Evolutionary conservation across 148 eudicot genomes (phyloP), one percentile per base, ranked within the genome.

Genomic region (Amaranthus palmeri): DNA sequence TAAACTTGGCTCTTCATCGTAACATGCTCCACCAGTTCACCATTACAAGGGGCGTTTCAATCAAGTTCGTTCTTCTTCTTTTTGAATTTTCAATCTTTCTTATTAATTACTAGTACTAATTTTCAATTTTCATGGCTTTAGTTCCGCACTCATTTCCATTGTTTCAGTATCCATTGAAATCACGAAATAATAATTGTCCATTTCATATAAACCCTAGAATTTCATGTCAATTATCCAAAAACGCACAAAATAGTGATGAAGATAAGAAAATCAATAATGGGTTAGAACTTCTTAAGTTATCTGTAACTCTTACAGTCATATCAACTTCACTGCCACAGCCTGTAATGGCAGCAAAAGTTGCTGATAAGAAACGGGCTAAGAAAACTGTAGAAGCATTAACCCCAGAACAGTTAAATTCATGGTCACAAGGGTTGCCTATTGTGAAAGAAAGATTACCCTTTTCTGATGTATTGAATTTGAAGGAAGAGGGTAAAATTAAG

Each of bases 381-480:
- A 90, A 81, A 76, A 52, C 66, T 49, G 41, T 25, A 3, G 92
- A 88, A 52, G 69, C 78, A 12, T 84, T 88, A 64, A 83, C 93
- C 51, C 88, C 92, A 14, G 80, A 90, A 72, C 89, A 88, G 50
- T 72, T 85, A 75, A 83, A 81, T 61, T 70, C 69, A 59, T 92
- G 98, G 98, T 74, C 90, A 5, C 69, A 87, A 42, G 98, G 88
- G 12, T 86, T 92, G 68, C 98, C 98, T 14, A 74, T 85, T 3
- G 92, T 92, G 48, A 74, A 72, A 15, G 73, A 87, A 51, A 78
- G 96, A 63, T 61, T 90, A 52, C 80, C 88, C 10, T 92, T 82
- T 76, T 81, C 79, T 48, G 98, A 92, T 44, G 70, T 92, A 49
- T 83, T 92, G 83, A 71, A 76, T 48, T 87, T 92, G 78, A 90